A percentile compares a stretch with the other conserved stretches of the same genome.
Evolutionary conservation across 257 asterid genomes (phyloP).

Genomic region (Osmanthus fragrans): DNA sequence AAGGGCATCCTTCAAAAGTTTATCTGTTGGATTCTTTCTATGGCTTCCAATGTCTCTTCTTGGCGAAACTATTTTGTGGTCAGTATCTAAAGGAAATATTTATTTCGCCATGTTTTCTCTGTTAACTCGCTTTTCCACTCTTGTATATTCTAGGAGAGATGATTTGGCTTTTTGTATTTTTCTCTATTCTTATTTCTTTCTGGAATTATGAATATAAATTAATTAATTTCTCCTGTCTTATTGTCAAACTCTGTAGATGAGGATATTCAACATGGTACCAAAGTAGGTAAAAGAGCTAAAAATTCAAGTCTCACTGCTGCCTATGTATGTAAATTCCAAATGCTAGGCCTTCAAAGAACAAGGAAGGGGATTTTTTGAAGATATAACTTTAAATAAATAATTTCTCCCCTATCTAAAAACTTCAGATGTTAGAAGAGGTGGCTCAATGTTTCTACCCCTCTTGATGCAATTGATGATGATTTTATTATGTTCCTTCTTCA

Average conservation of each 20-base stretch:
- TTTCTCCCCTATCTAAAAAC: not conserved
- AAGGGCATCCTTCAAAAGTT: constrained; percentile 32
- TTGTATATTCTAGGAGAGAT: not conserved
- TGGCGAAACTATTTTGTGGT: constrained; percentile 99
- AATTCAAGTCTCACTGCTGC: not conserved
- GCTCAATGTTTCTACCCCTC: not conserved
- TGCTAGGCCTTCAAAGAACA: not conserved
- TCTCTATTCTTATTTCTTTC: not conserved
- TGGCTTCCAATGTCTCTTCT: constrained; percentile 46
- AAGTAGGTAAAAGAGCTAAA: not conserved
- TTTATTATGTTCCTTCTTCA: not conserved
- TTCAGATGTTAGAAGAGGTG: not conserved
- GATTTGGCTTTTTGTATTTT: not conserved
- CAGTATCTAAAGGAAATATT: constrained; percentile 31
- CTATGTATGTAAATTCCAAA: not conserved
- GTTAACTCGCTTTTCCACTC: not conserved
- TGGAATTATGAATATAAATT: not conserved
- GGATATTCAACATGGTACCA: not conserved
- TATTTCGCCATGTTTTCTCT: not conserved
- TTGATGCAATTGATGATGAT: not conserved
- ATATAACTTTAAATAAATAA: not conserved
- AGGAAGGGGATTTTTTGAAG: not conserved
- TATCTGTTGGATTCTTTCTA: constrained; percentile 39
- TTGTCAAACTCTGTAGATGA: not conserved
- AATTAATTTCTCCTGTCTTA: not conserved